Evolutionary conservation across 140 eudicot genomes (phyloP).

Genomic region (Eryngium alpinum): DNA sequence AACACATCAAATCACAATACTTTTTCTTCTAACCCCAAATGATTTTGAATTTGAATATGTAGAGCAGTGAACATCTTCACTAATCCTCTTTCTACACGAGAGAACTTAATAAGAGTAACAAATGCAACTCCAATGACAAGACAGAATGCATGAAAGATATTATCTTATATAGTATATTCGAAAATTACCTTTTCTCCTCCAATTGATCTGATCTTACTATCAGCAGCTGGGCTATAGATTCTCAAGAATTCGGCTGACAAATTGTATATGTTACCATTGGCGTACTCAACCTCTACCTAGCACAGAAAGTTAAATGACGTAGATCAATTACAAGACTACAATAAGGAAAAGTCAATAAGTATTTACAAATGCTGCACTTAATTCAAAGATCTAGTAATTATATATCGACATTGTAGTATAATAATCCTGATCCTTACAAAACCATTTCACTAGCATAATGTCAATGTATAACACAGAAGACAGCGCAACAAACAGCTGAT

Average conservation of each 20-base stretch:
- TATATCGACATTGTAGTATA: neutral
- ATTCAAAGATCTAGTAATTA: neutral
- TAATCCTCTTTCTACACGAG: too few relatives aligned
- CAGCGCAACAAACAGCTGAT: too few relatives aligned
- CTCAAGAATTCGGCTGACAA: conserved; percentile 75
- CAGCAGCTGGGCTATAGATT: conserved; percentile 84
- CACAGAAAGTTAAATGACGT: neutral
- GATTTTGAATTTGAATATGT: too few relatives aligned
- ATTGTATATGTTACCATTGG: conserved; percentile 42
- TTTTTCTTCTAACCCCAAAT: too few relatives aligned
- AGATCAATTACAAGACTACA: neutral
- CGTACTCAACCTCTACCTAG: conserved; percentile 82
- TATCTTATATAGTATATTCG: too few relatives aligned
- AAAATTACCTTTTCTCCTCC: conserved; percentile 77
- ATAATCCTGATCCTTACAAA: too few relatives aligned
- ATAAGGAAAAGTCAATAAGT: neutral
- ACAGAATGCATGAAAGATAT: neutral
- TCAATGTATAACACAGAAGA: too few relatives aligned
- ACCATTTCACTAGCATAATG: too few relatives aligned
- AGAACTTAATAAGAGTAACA: too few relatives aligned
- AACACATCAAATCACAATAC: neutral
- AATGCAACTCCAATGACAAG: neutral
- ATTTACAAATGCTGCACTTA: neutral
- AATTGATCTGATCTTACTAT: conserved; percentile 83
- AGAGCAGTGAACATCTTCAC: too few relatives aligned